Conservation (phyloP, 176 grass and related monocot species). For the Oryza brachyantha region DNA sequence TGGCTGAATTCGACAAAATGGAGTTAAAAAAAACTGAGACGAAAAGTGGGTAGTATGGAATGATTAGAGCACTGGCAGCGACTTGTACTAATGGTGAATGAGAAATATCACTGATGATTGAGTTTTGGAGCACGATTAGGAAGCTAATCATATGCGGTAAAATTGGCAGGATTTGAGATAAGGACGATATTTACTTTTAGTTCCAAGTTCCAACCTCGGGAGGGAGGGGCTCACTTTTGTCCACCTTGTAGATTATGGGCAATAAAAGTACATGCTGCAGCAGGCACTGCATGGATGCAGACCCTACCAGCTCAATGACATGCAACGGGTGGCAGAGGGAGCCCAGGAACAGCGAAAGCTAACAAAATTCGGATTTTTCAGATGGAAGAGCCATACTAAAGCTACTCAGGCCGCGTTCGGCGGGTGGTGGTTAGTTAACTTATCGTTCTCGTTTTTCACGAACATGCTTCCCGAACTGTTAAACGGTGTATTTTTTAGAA, state of each 20-base stretch:
- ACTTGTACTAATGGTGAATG: not conserved
- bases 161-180: not conserved
- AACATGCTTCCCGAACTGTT: too few relatives aligned
- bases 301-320: not conserved
- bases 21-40: not conserved
- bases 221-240: not conserved
- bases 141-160: not conserved
- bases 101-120: not conserved
- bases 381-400: not conserved
- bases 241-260: conserved; percentile 4
- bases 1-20: not conserved
- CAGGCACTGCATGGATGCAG: not conserved
- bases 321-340: conserved; percentile 8
- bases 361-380: conserved; percentile 3
- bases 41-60: not conserved
- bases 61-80: not conserved
- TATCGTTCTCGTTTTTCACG: too few relatives aligned
- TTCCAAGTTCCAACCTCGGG: not conserved
- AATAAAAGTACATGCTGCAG: conserved; percentile 20
- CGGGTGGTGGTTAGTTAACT: too few relatives aligned
- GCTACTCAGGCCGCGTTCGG: not conserved
- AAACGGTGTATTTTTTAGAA: too few relatives aligned
- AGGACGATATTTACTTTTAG: not conserved
- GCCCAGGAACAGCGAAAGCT: not conserved
- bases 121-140: not conserved